phyloP scores from a whole-genome alignment of 306 rosid genomes.

The Acmispon strigosus region DNA sequence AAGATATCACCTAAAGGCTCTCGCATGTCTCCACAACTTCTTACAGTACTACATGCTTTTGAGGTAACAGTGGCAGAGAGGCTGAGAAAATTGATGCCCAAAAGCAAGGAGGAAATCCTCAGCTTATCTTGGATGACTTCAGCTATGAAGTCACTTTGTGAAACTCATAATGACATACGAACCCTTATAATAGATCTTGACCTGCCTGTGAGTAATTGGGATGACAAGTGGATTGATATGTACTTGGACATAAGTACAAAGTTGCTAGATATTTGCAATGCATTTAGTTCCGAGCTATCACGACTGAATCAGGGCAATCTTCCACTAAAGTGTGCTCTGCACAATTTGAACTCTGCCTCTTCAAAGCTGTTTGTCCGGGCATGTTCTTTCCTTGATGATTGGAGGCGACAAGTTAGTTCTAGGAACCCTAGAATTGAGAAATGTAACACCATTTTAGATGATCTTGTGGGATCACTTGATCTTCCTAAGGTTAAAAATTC shows the following conservation, averaged over 20 bases:
- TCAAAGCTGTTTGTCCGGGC: slow-evolving; percentile 42
- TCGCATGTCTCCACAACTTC: slow-evolving; percentile 45
- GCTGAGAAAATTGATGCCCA: slow-evolving; percentile 54
- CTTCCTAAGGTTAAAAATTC: slow-evolving; percentile 81
- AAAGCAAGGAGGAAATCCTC: slow-evolving; percentile 52
- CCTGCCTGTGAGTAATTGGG: slow-evolving; percentile 71
- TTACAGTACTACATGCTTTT: slow-evolving; percentile 38
- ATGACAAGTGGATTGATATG: slow-evolving; percentile 79
- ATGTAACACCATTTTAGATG: slow-evolving; percentile 45
- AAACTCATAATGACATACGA: slow-evolving; percentile 50
- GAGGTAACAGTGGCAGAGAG: slow-evolving; percentile 65
- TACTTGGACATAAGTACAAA: slow-evolving; percentile 75
- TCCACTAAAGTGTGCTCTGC: slow-evolving; percentile 50
- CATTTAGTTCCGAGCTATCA: slow-evolving; percentile 76
- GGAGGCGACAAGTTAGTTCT: slow-evolving; percentile 47
- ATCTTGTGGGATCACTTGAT: slow-evolving; percentile 55
- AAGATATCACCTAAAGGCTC: slow-evolving; percentile 55
- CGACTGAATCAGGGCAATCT: slow-evolving; percentile 64
- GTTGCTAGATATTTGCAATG: slow-evolving; percentile 70
- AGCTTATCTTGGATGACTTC: slow-evolving; percentile 78
- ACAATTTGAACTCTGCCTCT: slow-evolving; percentile 48
- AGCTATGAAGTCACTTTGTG: slow-evolving; percentile 60
- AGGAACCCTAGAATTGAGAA: slow-evolving; percentile 51
- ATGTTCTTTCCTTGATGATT: slow-evolving; percentile 56
- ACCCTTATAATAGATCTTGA: slow-evolving; percentile 52